Evolutionary conservation across 2,329 filamentous ascomycete species (phyloP).

Genomic region (Hymenoscyphus scutula): DNA sequence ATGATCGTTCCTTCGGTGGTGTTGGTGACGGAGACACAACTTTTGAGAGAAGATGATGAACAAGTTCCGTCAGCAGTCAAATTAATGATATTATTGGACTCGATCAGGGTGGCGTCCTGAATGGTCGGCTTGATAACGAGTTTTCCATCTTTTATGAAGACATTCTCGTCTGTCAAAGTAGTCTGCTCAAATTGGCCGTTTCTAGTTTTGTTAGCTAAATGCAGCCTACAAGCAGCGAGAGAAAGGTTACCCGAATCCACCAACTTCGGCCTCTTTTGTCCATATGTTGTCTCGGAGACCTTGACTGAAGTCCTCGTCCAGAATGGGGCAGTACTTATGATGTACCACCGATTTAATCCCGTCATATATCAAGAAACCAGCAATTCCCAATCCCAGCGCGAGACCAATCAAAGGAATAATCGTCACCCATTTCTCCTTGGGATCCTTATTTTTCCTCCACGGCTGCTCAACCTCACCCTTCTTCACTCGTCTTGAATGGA

Average conservation of each 20-base stretch:
- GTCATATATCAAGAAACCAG: slow-evolving; percentile 72
- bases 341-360: slow-evolving; percentile 69
- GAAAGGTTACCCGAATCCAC: slow-evolving; percentile 47
- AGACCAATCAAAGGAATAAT: slow-evolving; percentile 75
- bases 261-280: slow-evolving; percentile 48
- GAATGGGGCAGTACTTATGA: slow-evolving; percentile 59
- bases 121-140: slow-evolving; percentile 77
- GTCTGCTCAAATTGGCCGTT: slow-evolving; percentile 82
- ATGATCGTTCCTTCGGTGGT: slow-evolving; percentile 74
- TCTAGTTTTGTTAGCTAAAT: slow-evolving; percentile 41
- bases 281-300: slow-evolving; percentile 52
- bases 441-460: slow-evolving; percentile 71
- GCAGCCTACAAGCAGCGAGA: slow-evolving; percentile 41
- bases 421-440: slow-evolving; percentile 82
- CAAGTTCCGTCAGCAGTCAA: slow-evolving; percentile 65
- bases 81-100: slow-evolving; percentile 65
- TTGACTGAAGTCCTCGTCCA: slow-evolving; percentile 48
- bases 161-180: slow-evolving; percentile 69
- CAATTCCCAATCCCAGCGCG: slow-evolving; percentile 62
- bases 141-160: slow-evolving; percentile 66
- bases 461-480: slow-evolving; percentile 74
- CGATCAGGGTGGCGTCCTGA: slow-evolving; percentile 65
- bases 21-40: slow-evolving; percentile 73
- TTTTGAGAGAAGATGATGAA: slow-evolving; percentile 55
- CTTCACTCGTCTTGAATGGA: slow-evolving; percentile 50